phyloP scores from a whole-genome alignment of 2,329 filamentous ascomycete genomes.

The Cercospora zeae-maydis region DNA sequence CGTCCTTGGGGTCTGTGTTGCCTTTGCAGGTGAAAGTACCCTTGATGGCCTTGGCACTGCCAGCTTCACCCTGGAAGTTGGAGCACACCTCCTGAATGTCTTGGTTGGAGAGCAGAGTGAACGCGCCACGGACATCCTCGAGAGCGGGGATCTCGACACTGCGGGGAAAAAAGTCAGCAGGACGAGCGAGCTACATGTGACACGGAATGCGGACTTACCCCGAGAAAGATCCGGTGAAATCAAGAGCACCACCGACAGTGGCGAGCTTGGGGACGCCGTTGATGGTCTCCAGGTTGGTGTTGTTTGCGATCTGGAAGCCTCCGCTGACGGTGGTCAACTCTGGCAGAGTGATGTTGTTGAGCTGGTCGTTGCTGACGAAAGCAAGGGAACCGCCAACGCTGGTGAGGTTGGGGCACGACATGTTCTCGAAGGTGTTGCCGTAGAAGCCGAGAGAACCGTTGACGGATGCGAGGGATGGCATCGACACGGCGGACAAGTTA shows the following conservation, averaged over 20 bases:
- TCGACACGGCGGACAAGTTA: conserved; percentile 70
- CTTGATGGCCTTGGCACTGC: conserved; percentile 43
- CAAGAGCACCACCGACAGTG: conserved; percentile 73
- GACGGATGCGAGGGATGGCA: conserved; percentile 69
- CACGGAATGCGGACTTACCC: conserved; percentile 56
- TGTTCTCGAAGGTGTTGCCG: conserved; percentile 65
- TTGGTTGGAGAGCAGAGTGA: conserved; percentile 49
- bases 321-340: conserved; percentile 65
- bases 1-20: conserved; percentile 34
- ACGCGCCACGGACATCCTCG: conserved; percentile 46
- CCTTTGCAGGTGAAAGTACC: conserved; percentile 45
- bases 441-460: conserved; percentile 81
- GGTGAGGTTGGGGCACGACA: conserved; percentile 69
- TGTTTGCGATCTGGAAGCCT: conserved; percentile 85
- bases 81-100: conserved; percentile 42
- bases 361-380: conserved; percentile 54
- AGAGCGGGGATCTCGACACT: conserved; percentile 67
- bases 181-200: background rate
- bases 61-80: conserved; percentile 41
- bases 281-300: conserved; percentile 67
- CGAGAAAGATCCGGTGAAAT: conserved; percentile 79
- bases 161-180: conserved; percentile 33
- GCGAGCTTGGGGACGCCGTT: conserved; percentile 65
- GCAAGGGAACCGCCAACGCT: conserved; percentile 56
- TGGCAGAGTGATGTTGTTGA: conserved; percentile 74